These are phyloP conservation scores for Hymenoscyphus albidus DNA, from an alignment of 2,329 filamentous ascomycete species.

Conservation along the genomic window DNA sequence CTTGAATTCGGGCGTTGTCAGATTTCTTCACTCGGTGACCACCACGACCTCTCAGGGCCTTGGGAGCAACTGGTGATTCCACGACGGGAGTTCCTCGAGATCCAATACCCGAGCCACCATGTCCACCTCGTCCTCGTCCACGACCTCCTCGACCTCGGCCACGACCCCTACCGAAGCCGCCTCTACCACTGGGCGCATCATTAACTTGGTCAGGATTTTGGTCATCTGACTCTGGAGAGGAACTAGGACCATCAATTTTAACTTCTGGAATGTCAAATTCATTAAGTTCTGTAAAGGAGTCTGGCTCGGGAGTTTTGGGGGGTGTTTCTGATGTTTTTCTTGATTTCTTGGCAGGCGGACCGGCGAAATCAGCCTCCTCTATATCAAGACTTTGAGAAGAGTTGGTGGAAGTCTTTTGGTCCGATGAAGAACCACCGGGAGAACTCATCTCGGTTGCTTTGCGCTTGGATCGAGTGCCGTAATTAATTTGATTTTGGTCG, in stretches of 20 bases:
- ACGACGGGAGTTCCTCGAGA: conserved; percentile 16
- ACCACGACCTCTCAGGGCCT: conserved; percentile 23
- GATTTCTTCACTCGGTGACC: conserved; percentile 30
- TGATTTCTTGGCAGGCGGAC: conserved; percentile 22
- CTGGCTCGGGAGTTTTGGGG: conserved; percentile 16
- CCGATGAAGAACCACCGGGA: conserved; percentile 13
- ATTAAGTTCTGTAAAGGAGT: conserved; percentile 4
- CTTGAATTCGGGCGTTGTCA: conserved; percentile 29
- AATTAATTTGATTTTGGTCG: conserved; percentile 17
- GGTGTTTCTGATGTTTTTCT: conserved; percentile 9
- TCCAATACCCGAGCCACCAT: conserved; percentile 16
- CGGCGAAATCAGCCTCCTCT: conserved; percentile 18
- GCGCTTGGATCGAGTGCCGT: conserved; percentile 26
- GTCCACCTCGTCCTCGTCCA: conserved; percentile 21
- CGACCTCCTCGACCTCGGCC: conserved; percentile 26
- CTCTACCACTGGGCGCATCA: conserved; percentile 12
- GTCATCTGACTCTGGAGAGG: conserved; percentile 12
- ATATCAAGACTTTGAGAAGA: conserved; percentile 20
- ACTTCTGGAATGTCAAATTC: conserved; percentile 12
- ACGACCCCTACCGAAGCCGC: conserved; percentile 24
- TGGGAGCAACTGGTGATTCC: conserved; percentile 15
- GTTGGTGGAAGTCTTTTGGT: conserved; percentile 14
- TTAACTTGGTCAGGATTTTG: conserved; percentile 8
- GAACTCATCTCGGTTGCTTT: conserved; percentile 24
- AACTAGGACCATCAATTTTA: conserved; percentile 15